These are phyloP conservation scores for Boletus pseudo-olivaceus DNA, from an alignment of 768 basidiomycete genomes.

Conservation along the genomic window DNA sequence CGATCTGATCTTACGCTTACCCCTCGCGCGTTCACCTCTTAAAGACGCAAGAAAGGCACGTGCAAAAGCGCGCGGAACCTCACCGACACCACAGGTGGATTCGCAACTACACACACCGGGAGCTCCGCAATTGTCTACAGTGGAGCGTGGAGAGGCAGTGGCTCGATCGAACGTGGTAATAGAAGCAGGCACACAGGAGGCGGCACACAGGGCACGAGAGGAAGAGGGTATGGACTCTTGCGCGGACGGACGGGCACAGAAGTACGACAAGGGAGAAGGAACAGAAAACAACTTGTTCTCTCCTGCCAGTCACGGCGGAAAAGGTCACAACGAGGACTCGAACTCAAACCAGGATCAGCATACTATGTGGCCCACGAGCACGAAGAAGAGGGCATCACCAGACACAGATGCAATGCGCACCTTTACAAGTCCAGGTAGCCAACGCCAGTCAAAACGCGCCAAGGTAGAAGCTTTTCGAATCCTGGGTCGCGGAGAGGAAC, in stretches of 20 bases:
- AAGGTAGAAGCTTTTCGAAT: conserved; percentile 22
- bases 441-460: conserved; percentile 25
- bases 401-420: conserved; percentile 16
- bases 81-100: conserved; percentile 10
- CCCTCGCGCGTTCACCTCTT: conserved; percentile 47
- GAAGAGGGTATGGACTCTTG: neutral
- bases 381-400: conserved; percentile 32
- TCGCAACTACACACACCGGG: neutral
- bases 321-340: neutral
- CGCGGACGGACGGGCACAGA: neutral
- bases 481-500: conserved; percentile 10
- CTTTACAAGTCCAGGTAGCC: conserved; percentile 9
- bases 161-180: neutral
- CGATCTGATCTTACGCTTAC: conserved; percentile 43
- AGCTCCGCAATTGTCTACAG: neutral
- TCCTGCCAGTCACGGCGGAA: neutral
- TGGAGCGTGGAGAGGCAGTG: neutral
- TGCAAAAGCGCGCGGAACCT: conserved; percentile 23
- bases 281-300: conserved; percentile 41
- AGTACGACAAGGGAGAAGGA: conserved; percentile 18
- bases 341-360: neutral
- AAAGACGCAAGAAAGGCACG: conserved; percentile 45
- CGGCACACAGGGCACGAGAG: neutral
- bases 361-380: conserved; percentile 1
- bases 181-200: neutral